Conservation (phyloP, 2,329 filamentous ascomycete species). For the Monilinia laxa region DNA sequence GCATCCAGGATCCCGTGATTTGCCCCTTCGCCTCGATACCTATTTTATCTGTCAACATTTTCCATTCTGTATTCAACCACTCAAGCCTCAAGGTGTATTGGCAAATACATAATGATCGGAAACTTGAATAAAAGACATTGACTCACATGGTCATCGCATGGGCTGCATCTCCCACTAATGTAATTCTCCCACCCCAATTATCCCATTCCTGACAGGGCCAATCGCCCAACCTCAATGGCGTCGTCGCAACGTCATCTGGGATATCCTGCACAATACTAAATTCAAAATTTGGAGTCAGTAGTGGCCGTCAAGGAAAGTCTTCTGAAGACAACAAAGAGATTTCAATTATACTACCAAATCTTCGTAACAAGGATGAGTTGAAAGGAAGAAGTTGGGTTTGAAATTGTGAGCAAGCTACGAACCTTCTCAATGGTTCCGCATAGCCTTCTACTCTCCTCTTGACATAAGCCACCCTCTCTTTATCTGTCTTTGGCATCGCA, state of each 20-base stretch:
- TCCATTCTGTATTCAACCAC: neutral
- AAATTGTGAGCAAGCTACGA: too few species aligned
- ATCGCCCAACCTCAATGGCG: constrained; percentile 36
- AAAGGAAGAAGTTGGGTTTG: too few species aligned
- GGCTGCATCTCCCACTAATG: constrained; percentile 40
- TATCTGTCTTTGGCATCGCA: constrained; percentile 40
- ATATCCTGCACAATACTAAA: constrained; percentile 44
- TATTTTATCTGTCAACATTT: neutral
- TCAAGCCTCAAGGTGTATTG: too few species aligned
- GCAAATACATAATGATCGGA: neutral
- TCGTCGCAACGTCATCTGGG: constrained; percentile 43
- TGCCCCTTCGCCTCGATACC: constrained; percentile 54
- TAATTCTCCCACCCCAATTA: constrained; percentile 37
- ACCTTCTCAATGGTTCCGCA: constrained; percentile 45
- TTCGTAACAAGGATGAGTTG: too few species aligned
- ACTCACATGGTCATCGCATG: constrained; percentile 41
- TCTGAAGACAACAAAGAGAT: too few species aligned
- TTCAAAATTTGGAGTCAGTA: too few species aligned
- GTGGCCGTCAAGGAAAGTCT: too few species aligned
- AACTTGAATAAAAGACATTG: neutral
- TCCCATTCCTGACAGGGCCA: constrained; percentile 41
- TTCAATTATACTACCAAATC: too few species aligned
- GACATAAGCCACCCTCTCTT: constrained; percentile 42
- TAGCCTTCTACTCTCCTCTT: constrained; percentile 44
- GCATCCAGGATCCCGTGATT: constrained; percentile 58